Conservation (phyloP, 129 eudicot species). For the Heracleum sosnowskyi region DNA sequence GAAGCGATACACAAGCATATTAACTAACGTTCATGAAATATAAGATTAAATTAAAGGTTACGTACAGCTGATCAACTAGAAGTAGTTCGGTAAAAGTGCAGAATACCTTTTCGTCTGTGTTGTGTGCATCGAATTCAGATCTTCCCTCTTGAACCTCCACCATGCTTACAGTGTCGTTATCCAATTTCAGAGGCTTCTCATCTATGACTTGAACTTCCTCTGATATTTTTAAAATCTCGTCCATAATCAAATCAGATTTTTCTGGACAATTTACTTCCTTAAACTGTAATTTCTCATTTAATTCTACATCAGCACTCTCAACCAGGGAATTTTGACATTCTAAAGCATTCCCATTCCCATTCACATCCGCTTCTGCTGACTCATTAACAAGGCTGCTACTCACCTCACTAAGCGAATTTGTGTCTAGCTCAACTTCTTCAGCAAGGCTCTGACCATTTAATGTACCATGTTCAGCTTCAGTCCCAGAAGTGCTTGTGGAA, state of each 20-base stretch:
- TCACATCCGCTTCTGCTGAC: constrained; percentile 1
- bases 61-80: background rate
- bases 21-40: background rate
- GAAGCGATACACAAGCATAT: background rate
- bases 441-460: background rate
- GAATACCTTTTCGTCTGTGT: constrained; percentile 40
- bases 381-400: constrained; percentile 13
- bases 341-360: background rate
- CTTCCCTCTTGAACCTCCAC: constrained; percentile 21
- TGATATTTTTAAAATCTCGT: constrained; percentile 18
- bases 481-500: constrained; percentile 12
- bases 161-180: constrained; percentile 1
- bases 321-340: background rate
- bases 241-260: constrained; percentile 23
- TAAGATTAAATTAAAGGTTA: background rate
- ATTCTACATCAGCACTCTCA: constrained; percentile 23
- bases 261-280: constrained; percentile 17
- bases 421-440: constrained; percentile 16
- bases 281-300: constrained; percentile 10
- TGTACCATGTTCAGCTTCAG: constrained; percentile 3
- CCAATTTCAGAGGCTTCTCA: constrained; percentile 5
- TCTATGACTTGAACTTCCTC: background rate
- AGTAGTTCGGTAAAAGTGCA: background rate
- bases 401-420: constrained; percentile 3
- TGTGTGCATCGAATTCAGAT: constrained; percentile 22